Evolutionary conservation across 116 monocot species (phyloP).

Genomic region (Trichopus zeylanicus): DNA sequence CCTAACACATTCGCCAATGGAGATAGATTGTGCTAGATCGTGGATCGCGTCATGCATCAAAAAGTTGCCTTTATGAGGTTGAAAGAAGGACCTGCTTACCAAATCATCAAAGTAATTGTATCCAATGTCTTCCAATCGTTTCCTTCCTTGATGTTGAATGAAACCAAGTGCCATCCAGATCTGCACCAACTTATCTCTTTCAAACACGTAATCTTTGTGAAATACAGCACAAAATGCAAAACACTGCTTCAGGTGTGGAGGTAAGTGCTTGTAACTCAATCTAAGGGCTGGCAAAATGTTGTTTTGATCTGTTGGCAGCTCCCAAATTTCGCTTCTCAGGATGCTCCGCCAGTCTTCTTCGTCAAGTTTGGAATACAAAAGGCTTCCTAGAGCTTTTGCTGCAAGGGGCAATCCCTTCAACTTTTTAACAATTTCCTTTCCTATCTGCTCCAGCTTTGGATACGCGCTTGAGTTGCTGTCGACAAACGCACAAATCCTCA

Average conservation of each 20-base stretch:
- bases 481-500: conserved; percentile 31
- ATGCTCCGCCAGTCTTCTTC: conserved; percentile 35
- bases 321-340: conserved; percentile 38
- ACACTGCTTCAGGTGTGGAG: conserved; percentile 42
- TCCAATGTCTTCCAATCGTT: conserved; percentile 32
- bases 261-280: conserved; percentile 43
- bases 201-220: conserved; percentile 37
- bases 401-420: conserved; percentile 45
- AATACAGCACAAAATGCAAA: conserved; percentile 49
- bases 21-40: conserved; percentile 37
- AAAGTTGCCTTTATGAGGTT: conserved; percentile 20
- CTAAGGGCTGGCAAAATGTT: conserved; percentile 41
- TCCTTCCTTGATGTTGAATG: conserved; percentile 25
- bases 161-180: conserved; percentile 61
- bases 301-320: conserved; percentile 32
- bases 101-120: conserved; percentile 35
- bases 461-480: conserved; percentile 15
- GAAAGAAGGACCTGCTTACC: conserved; percentile 49
- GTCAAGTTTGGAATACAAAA: conserved; percentile 29
- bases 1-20: conserved; percentile 18
- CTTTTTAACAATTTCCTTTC: conserved; percentile 38
- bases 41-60: conserved; percentile 54
- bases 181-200: conserved; percentile 26
- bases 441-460: conserved; percentile 31
- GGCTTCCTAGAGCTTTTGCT: conserved; percentile 35